A percentile compares a stretch with the other conserved stretches of the same genome.
Evolutionary conservation across 805 yeast genomes (phyloP).

Genomic region (Saturnispora dispora): DNA sequence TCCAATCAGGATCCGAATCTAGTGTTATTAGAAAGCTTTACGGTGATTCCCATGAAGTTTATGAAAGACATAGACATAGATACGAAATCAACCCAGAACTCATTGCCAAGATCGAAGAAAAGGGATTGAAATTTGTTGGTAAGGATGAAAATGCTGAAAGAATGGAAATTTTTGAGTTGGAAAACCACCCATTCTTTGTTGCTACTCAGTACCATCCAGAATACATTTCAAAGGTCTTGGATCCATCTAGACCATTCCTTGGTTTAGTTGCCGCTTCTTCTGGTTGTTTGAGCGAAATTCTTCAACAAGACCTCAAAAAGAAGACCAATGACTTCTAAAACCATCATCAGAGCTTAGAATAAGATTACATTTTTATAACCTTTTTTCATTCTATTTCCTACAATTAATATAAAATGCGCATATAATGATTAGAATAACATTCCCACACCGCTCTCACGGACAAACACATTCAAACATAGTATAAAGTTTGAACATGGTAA

Average conservation of each 20-base stretch:
- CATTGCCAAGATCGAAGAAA: slow-evolving; percentile 57
- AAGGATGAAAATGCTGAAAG: slow-evolving; percentile 83
- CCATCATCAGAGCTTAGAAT: background rate
- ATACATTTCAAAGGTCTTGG: slow-evolving; percentile 90
- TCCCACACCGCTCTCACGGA: background rate
- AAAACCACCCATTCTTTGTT: slow-evolving; percentile 81
- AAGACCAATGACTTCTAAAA: slow-evolving; percentile 26
- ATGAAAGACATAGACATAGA: slow-evolving; percentile 97
- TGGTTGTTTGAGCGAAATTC: slow-evolving; percentile 65
- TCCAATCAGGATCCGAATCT: slow-evolving; percentile 51
- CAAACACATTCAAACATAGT: background rate
- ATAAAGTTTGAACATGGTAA: background rate
- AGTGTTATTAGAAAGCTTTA: slow-evolving; percentile 69
- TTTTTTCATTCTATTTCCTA: background rate
- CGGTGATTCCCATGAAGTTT: slow-evolving; percentile 57
- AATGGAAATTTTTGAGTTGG: slow-evolving; percentile 88
- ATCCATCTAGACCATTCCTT: slow-evolving; percentile 92
- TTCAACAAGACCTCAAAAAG: slow-evolving; percentile 32
- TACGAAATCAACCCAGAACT: slow-evolving; percentile 91
- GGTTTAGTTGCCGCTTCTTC: slow-evolving; percentile 94
- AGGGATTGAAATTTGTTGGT: slow-evolving; percentile 86
- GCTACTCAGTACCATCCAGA: slow-evolving; percentile 99
- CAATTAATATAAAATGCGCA: background rate
- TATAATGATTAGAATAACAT: background rate
- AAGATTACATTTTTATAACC: background rate